Conservation (phyloP, 2,329 filamentous ascomycete species). For the Pseudocercospora fuligena region DNA sequence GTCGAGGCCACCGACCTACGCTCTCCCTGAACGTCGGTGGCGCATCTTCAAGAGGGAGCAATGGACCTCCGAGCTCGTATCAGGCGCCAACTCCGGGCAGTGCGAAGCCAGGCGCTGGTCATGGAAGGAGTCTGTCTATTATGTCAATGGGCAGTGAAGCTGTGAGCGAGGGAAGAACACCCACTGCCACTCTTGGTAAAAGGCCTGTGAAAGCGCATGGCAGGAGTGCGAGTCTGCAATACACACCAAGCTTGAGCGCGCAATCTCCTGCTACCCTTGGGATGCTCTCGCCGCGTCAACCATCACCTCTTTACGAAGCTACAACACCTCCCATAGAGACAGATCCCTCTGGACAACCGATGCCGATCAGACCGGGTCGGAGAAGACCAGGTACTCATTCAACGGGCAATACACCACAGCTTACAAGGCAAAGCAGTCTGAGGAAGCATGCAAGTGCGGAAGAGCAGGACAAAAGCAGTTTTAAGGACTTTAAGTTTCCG, state of each 20-base stretch:
- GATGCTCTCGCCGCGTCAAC: conserved; percentile 39
- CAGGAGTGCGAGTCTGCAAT: conserved; percentile 81
- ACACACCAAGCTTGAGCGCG: conserved; percentile 54
- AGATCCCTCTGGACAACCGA: conserved; percentile 13
- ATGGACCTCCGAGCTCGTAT: conserved; percentile 32
- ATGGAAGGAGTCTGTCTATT: conserved; percentile 56
- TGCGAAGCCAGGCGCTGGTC: conserved; percentile 54
- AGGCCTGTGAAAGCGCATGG: conserved; percentile 69
- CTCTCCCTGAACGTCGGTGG: conserved; percentile 61
- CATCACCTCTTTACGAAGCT: conserved; percentile 48
- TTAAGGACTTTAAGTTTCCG: conserved; percentile 39
- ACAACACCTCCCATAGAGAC: conserved; percentile 41
- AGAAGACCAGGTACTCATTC: conserved; percentile 38
- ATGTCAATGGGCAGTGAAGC: conserved; percentile 54
- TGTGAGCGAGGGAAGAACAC: conserved; percentile 32
- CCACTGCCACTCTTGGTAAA: conserved; percentile 29
- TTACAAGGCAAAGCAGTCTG: conserved; percentile 30
- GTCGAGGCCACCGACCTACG: conserved; percentile 67
- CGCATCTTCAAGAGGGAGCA: conserved; percentile 36
- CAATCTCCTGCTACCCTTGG: conserved; percentile 21
- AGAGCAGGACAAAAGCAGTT: conserved; percentile 17
- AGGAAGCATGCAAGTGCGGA: conserved; percentile 21
- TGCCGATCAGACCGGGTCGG: conserved; percentile 32
- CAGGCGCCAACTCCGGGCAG: conserved; percentile 39
- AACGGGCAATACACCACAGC: conserved; percentile 36